Evolutionary conservation across 805 yeast genomes (phyloP).

Genomic region (Lachancea dasiensis): DNA sequence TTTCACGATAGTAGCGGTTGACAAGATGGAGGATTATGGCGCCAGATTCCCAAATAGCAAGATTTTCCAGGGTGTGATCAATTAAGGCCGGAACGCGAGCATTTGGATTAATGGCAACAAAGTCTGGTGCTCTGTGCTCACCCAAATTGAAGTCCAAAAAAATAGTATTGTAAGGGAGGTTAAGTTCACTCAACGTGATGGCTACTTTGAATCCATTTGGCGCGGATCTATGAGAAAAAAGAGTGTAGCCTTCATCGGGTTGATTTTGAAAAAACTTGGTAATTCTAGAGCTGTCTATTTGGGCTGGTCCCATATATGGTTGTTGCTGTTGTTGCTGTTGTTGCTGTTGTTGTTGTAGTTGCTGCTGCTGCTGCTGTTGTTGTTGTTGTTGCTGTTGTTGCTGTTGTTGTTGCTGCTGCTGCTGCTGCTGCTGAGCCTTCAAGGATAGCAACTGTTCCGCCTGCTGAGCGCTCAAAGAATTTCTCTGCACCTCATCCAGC

Average conservation of each 20-base stretch:
- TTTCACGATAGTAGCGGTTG: slow-evolving; percentile 56
- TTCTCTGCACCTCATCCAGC: slow-evolving; percentile 10
- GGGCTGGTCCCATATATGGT: slow-evolving; percentile 12
- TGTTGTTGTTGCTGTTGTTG: slow-evolving; percentile 17
- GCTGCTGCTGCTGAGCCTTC: slow-evolving; percentile 19
- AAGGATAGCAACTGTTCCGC: slow-evolving; percentile 6
- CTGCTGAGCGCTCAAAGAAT: slow-evolving; percentile 12
- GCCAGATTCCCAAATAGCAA: slow-evolving; percentile 92
- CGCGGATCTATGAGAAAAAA: slow-evolving; percentile 80
- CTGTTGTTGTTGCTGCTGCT: slow-evolving; percentile 12
- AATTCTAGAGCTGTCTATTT: slow-evolving; percentile 50
- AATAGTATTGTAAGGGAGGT: slow-evolving; percentile 70
- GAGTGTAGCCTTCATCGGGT: slow-evolving; percentile 76
- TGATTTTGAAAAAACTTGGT: slow-evolving; percentile 67
- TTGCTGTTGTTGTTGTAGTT: slow-evolving; percentile 15
- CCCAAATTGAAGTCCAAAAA: slow-evolving; percentile 82
- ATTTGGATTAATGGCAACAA: slow-evolving; percentile 89
- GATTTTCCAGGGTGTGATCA: slow-evolving; percentile 76
- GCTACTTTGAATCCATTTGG: slow-evolving; percentile 97
- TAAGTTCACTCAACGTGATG: slow-evolving; percentile 77
- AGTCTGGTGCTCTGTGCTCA: slow-evolving; percentile 91
- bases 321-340: slow-evolving; percentile 21
- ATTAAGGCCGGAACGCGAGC: slow-evolving; percentile 93
- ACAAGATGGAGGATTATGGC: slow-evolving; percentile 82
- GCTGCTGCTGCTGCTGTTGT: slow-evolving; percentile 14